These are phyloP conservation scores for Saturnispora mendoncae DNA, from an alignment of 805 yeast species.

Conservation along the genomic window DNA sequence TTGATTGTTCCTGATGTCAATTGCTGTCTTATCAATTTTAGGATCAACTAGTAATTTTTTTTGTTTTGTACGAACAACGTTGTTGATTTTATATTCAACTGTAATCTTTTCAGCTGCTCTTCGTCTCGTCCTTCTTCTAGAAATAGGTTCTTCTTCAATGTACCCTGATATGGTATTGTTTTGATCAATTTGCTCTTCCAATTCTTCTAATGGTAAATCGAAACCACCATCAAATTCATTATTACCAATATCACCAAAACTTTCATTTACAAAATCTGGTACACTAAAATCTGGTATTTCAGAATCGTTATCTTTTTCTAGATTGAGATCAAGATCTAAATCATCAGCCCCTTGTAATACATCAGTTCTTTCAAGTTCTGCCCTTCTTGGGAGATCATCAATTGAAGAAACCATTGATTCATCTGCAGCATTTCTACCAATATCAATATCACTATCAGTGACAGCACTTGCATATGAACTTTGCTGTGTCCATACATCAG, in stretches of 20 bases:
- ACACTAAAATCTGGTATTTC: slow-evolving; percentile 10
- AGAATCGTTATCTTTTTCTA: slow-evolving; percentile 11
- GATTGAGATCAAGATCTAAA: slow-evolving; percentile 28
- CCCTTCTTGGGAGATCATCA: slow-evolving; percentile 21
- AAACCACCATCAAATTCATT: slow-evolving; percentile 26
- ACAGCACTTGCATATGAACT: neutral
- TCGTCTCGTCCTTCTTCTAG: slow-evolving; percentile 14
- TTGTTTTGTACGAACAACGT: slow-evolving; percentile 41
- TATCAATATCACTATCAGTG: slow-evolving; percentile 13
- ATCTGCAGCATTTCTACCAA: slow-evolving; percentile 14
- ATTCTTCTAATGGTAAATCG: slow-evolving; percentile 17
- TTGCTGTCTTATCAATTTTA: slow-evolving; percentile 36
- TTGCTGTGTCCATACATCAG: slow-evolving; percentile 10
- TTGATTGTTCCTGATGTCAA: slow-evolving; percentile 28
- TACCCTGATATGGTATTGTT: slow-evolving; percentile 1
- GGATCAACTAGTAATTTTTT: slow-evolving; percentile 40
- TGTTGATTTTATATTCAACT: slow-evolving; percentile 23
- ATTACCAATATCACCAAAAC: slow-evolving; percentile 36
- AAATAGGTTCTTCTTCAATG: slow-evolving; percentile 6
- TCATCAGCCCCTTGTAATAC: slow-evolving; percentile 27
- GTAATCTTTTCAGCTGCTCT: slow-evolving; percentile 26
- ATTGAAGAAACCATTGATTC: slow-evolving; percentile 13
- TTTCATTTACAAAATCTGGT: slow-evolving; percentile 28
- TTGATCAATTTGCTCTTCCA: slow-evolving; percentile 6
- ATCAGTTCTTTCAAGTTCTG: slow-evolving; percentile 23